phyloP scores from a whole-genome alignment of 441 rosid species.

The Croton setiger region DNA sequence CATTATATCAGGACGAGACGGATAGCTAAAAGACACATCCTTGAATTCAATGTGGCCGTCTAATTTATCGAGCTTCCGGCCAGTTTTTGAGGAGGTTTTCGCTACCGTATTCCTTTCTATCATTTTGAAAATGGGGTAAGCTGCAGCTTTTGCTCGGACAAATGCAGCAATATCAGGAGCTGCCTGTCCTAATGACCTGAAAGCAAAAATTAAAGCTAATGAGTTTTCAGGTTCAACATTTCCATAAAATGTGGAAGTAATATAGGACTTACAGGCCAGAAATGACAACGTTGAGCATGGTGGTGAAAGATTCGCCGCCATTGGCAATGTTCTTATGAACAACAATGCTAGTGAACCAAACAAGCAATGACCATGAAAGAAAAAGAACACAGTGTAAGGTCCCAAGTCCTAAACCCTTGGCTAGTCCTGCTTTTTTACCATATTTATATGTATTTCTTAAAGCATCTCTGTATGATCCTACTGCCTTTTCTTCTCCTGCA shows the following conservation, averaged over 20 bases:
- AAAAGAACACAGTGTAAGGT: constrained; percentile 79
- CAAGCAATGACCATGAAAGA: constrained; percentile 93
- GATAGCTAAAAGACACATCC: constrained; percentile 67
- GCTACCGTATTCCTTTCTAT: constrained; percentile 67
- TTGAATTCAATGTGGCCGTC: constrained; percentile 75
- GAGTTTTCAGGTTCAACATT: background rate
- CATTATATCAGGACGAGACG: constrained; percentile 72
- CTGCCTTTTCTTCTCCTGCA: constrained; percentile 88
- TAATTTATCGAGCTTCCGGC: constrained; percentile 47
- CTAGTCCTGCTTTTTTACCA: constrained; percentile 80
- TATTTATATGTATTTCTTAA: constrained; percentile 61
- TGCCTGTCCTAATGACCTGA: constrained; percentile 83
- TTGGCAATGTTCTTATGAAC: constrained; percentile 80
- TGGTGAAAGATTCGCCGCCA: constrained; percentile 96
- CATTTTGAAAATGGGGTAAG: constrained; percentile 87
- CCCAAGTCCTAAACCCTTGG: constrained; percentile 89
- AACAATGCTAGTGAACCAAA: constrained; percentile 84
- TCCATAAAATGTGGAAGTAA: background rate
- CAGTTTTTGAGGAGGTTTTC: constrained; percentile 52
- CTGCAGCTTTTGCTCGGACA: constrained; percentile 74
- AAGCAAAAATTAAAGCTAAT: background rate
- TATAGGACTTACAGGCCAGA: constrained; percentile 71
- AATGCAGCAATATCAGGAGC: constrained; percentile 85
- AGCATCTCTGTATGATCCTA: constrained; percentile 60
- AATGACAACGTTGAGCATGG: constrained; percentile 96